These are phyloP conservation scores for Yarrowia sp. DNA, from an alignment of 805 yeast genomes.

Conservation along the genomic window DNA sequence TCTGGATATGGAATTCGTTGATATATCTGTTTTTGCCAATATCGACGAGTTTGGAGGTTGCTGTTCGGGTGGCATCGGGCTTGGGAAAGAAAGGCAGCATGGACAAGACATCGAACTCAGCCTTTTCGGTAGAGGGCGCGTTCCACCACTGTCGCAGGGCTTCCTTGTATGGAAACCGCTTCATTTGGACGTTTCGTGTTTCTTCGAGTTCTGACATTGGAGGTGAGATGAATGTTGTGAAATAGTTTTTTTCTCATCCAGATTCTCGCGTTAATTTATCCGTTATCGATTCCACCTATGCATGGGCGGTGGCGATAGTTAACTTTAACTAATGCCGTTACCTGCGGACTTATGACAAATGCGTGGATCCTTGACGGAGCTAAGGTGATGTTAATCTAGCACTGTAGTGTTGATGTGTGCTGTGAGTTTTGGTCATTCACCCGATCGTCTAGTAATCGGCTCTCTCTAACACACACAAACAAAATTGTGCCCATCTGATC, in stretches of 20 bases:
- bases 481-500: background rate
- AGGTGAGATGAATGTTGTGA: background rate
- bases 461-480: too few relatives aligned
- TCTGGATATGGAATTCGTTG: constrained; percentile 66
- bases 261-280: background rate
- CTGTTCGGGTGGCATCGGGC: constrained; percentile 35
- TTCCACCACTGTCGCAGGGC: constrained; percentile 42
- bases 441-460: too few relatives aligned
- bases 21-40: constrained; percentile 52
- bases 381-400: too few relatives aligned
- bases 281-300: background rate
- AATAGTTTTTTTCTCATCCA: background rate
- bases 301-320: constrained; percentile 15
- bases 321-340: constrained; percentile 13
- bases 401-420: too few relatives aligned
- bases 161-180: constrained; percentile 1
- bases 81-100: constrained; percentile 49
- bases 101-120: constrained; percentile 52
- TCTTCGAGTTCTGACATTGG: constrained; percentile 22
- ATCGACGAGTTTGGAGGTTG: constrained; percentile 45
- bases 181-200: background rate
- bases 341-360: background rate
- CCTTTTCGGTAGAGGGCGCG: constrained; percentile 37
- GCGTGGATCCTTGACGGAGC: too few relatives aligned
- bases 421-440: too few relatives aligned